A percentile compares a stretch with the other conserved stretches of the same genome.
phyloP scores from a whole-genome alignment of 2,329 filamentous ascomycete species.

The Fusarium nematophilum region DNA sequence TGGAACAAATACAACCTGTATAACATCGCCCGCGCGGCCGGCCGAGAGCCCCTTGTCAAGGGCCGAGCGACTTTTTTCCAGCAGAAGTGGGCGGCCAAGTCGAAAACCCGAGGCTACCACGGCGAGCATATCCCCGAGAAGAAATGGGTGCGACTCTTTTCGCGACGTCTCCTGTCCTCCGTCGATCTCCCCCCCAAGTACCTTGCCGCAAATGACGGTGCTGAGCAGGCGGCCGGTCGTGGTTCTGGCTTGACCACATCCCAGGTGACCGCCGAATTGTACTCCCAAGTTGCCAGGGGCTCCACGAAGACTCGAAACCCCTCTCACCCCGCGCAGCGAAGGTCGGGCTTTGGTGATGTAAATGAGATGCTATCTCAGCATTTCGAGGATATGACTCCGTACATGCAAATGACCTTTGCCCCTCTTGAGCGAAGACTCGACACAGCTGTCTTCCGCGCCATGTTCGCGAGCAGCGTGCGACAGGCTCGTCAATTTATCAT shows the following conservation, averaged over 20 bases:
- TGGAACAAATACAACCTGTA: slow-evolving; percentile 99
- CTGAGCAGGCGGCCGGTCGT: slow-evolving; percentile 83
- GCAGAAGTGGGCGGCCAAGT: slow-evolving; percentile 97
- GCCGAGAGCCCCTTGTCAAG: slow-evolving; percentile 46
- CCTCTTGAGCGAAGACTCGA: slow-evolving; percentile 92
- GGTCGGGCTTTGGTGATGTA: slow-evolving; percentile 46
- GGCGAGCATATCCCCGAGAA: slow-evolving; percentile 94
- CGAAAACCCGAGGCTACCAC: slow-evolving; percentile 86
- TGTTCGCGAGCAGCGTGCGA: slow-evolving; percentile 93
- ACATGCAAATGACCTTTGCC: slow-evolving; percentile 96
- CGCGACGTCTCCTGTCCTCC: slow-evolving; percentile 80
- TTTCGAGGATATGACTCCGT: slow-evolving; percentile 73
- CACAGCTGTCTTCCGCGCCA: slow-evolving; percentile 90
- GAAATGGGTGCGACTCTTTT: slow-evolving; percentile 95
- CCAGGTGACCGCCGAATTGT: slow-evolving; percentile 48
- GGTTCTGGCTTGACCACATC: slow-evolving; percentile 73
- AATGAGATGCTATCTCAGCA: slow-evolving; percentile 50
- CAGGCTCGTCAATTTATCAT: slow-evolving; percentile 95
- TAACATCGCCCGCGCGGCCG: slow-evolving; percentile 71
- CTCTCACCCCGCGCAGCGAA: slow-evolving; percentile 38
- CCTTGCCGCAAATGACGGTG: slow-evolving; percentile 84
- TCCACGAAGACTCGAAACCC: slow-evolving; percentile 28
- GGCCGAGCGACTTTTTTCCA: slow-evolving; percentile 84
- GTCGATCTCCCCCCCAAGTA: slow-evolving; percentile 86
- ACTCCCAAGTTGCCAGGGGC: slow-evolving; percentile 45